These are phyloP conservation scores for Polygonum maritimum DNA, from an alignment of 148 eudicot genomes.

Conservation along the genomic window DNA sequence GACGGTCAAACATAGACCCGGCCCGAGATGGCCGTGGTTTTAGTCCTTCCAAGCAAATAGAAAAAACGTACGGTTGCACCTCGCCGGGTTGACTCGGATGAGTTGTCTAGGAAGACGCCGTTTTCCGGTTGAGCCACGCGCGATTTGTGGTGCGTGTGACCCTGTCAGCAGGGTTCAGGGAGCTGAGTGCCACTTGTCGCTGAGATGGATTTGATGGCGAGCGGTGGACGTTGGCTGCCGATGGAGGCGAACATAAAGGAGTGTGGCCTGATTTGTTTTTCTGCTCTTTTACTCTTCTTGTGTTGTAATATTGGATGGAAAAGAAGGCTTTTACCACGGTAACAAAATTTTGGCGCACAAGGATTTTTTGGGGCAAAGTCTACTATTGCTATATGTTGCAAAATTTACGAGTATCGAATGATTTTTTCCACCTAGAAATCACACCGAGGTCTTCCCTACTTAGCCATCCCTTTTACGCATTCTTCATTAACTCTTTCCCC, in stretches of 20 bases:
- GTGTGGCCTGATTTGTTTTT: background rate
- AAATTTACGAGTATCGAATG: too few species aligned
- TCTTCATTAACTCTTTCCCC: too few species aligned
- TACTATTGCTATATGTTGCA: too few species aligned
- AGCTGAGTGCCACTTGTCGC: background rate
- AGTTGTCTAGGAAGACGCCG: background rate
- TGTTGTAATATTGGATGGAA: too few species aligned
- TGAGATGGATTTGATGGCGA: background rate
- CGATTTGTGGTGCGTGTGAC: background rate
- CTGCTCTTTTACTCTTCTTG: background rate
- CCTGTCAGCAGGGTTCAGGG: background rate
- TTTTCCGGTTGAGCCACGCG: background rate
- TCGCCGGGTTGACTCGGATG: slow-evolving; percentile 2
- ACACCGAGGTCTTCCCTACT: too few species aligned
- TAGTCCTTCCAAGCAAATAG: slow-evolving; percentile 25
- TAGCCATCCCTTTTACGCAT: too few species aligned
- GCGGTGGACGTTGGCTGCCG: background rate
- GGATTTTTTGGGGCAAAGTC: too few species aligned
- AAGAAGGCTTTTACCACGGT: too few species aligned
- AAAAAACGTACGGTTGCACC: background rate
- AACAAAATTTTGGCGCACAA: too few species aligned
- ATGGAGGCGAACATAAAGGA: background rate
- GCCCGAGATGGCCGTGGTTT: slow-evolving; percentile 29
- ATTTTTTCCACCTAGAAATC: too few species aligned
- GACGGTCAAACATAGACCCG: slow-evolving; percentile 23